Conservation (phyloP, 768 basidiomycete genomes). For the Coprinopsis cinerea region DNA sequence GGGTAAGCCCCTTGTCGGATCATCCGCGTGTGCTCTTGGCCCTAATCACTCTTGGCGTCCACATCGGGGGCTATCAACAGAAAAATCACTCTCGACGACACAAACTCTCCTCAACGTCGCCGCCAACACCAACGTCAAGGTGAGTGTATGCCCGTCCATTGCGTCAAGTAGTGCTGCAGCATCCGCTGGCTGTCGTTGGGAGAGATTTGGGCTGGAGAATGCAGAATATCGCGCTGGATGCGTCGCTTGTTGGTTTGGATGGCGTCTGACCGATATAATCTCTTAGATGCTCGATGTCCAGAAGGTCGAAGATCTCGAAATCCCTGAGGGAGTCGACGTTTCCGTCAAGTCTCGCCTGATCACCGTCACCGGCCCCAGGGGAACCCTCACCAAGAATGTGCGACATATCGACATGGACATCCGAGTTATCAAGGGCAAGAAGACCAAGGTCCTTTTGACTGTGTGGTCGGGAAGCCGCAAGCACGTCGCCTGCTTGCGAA, state of each 20-base stretch:
- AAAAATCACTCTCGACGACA: neutral
- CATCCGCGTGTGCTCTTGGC: too few species aligned
- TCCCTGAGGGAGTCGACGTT: constrained; percentile 83
- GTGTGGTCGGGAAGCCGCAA: constrained; percentile 99
- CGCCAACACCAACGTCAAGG: constrained; percentile 25
- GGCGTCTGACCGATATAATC: constrained; percentile 7
- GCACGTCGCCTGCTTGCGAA: constrained; percentile 97
- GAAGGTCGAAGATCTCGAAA: constrained; percentile 87
- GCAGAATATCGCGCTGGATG: constrained; percentile 29
- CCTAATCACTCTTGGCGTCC: neutral
- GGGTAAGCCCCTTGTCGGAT: too few species aligned
- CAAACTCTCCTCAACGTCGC: neutral
- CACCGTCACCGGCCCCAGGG: constrained; percentile 88
- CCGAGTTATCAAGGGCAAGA: constrained; percentile 73
- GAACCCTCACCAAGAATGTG: constrained; percentile 86
- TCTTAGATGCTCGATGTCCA: constrained; percentile 86
- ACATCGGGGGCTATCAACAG: neutral
- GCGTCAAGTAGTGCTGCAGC: too few species aligned
- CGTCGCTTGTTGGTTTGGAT: neutral
- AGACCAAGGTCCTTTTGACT: constrained; percentile 77
- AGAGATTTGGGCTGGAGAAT: constrained; percentile 19
- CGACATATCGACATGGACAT: constrained; percentile 95
- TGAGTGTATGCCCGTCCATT: constrained; percentile 30
- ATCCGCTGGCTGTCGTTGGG: too few species aligned
- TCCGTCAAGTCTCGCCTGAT: constrained; percentile 88